These are phyloP conservation scores for Metarhizium anisopliae DNA, from an alignment of 2,329 filamentous ascomycete species.

Conservation along the genomic window DNA sequence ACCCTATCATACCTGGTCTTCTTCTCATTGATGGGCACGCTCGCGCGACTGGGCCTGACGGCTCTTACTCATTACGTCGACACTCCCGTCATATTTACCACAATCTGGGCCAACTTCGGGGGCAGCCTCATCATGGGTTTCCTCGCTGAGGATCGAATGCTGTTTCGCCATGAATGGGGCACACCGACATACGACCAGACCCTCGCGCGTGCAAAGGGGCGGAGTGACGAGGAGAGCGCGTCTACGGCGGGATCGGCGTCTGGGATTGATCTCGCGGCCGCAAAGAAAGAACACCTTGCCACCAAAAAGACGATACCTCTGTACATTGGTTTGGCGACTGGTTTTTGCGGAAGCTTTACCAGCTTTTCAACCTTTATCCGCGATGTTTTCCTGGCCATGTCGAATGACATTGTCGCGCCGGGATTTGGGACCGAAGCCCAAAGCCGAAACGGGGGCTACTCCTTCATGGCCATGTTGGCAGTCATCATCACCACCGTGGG, in stretches of 20 bases:
- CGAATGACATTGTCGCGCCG: conserved; percentile 54
- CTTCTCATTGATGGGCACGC: conserved; percentile 76
- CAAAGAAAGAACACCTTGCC: conserved; percentile 49
- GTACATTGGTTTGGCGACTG: conserved; percentile 78
- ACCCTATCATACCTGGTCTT: conserved; percentile 75
- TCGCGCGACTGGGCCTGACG: conserved; percentile 73
- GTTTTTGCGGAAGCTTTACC: conserved; percentile 83
- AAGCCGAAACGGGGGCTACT: conserved; percentile 62
- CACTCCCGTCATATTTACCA: conserved; percentile 63
- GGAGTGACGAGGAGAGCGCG: conserved; percentile 29
- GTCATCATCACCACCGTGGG: conserved; percentile 65
- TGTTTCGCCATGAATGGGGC: conserved; percentile 65
- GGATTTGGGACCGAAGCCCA: conserved; percentile 28
- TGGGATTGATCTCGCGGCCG: conserved; percentile 30
- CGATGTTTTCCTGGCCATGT: conserved; percentile 69
- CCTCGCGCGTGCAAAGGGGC: conserved; percentile 19
- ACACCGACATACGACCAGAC: conserved; percentile 28
- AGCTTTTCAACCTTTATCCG: conserved; percentile 82
- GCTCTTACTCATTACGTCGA: conserved; percentile 72
- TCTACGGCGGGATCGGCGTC: conserved; percentile 4
- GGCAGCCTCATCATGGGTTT: conserved; percentile 83
- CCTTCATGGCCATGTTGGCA: conserved; percentile 71
- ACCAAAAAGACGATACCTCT: conserved; percentile 80
- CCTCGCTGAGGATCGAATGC: conserved; percentile 64
- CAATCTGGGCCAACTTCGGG: conserved; percentile 80